phyloP scores from a whole-genome alignment of 148 eudicot species.

The Dysphania ambrosioides region DNA sequence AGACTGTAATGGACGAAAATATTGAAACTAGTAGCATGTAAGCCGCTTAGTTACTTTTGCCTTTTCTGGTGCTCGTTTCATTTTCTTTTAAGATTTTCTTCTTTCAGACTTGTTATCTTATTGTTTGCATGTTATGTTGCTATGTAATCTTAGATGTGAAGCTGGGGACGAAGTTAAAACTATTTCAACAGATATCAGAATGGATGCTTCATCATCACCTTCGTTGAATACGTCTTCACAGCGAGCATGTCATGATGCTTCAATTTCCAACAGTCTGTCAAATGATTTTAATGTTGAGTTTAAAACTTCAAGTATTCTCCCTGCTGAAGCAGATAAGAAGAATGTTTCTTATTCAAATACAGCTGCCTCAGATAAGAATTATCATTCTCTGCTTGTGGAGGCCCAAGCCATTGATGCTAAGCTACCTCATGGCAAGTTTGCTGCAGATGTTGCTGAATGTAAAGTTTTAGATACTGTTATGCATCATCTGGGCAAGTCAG shows the following conservation, averaged over 20 bases:
- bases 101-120: slow-evolving; percentile 11
- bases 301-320: slow-evolving; percentile 5
- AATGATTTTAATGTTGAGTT: slow-evolving; percentile 26
- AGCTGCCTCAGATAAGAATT: slow-evolving; percentile 33
- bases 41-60: slow-evolving; percentile 18
- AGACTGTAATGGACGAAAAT: slow-evolving; percentile 25
- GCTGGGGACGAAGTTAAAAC: slow-evolving; percentile 33
- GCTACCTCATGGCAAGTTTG: slow-evolving; percentile 32
- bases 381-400: slow-evolving; percentile 34
- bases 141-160: slow-evolving; percentile 35
- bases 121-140: slow-evolving; percentile 1
- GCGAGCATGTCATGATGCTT: slow-evolving; percentile 33
- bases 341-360: slow-evolving; percentile 35
- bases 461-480: slow-evolving; percentile 21
- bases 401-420: slow-evolving; percentile 40
- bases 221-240: slow-evolving; percentile 31
- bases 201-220: slow-evolving; percentile 25
- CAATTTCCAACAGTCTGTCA: slow-evolving; percentile 38
- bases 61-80: neutral
- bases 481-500: slow-evolving; percentile 28
- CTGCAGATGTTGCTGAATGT: slow-evolving; percentile 27
- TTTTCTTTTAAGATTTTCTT: neutral
- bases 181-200: slow-evolving; percentile 23
- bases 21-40: slow-evolving; percentile 45
- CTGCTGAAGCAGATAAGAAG: slow-evolving; percentile 39